These are phyloP conservation scores for Linnemannia elongata DNA, from an alignment of 192 early-diverging fungal species.

Conservation along the genomic window DNA sequence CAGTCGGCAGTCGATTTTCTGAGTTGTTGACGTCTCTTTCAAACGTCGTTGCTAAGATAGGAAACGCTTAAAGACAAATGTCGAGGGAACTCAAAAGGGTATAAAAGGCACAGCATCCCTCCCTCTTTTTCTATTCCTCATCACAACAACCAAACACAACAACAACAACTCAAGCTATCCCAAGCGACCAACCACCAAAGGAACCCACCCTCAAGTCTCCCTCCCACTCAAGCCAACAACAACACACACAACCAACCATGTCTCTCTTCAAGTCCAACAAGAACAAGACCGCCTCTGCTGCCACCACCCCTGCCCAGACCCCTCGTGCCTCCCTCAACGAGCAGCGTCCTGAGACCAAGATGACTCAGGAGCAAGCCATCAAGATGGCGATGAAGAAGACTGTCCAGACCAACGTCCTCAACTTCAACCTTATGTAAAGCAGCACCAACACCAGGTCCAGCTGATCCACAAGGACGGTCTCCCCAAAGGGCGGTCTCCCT, in stretches of 20 bases:
- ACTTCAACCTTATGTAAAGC: too few species aligned
- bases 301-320: slow-evolving; percentile 5
- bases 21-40: neutral
- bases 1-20: slow-evolving; percentile 2
- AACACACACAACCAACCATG: neutral
- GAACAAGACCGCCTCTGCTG: slow-evolving; percentile 20
- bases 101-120: neutral
- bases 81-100: neutral
- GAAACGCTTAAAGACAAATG: neutral
- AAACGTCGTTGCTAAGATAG: neutral
- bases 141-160: neutral
- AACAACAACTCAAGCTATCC: neutral
- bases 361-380: neutral
- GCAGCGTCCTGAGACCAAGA: neutral
- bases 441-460: too few species aligned
- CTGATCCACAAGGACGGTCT: too few species aligned
- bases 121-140: neutral
- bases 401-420: neutral
- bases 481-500: too few species aligned
- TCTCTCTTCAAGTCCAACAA: slow-evolving; percentile 20
- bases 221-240: neutral
- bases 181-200: neutral
- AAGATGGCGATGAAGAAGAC: neutral
- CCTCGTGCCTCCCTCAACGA: slow-evolving; percentile 14
- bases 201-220: too few species aligned